A percentile compares a stretch with the other conserved stretches of the same genome.
Conservation (phyloP, 2,329 filamentous ascomycete genomes). For the Alternaria sp. region DNA sequence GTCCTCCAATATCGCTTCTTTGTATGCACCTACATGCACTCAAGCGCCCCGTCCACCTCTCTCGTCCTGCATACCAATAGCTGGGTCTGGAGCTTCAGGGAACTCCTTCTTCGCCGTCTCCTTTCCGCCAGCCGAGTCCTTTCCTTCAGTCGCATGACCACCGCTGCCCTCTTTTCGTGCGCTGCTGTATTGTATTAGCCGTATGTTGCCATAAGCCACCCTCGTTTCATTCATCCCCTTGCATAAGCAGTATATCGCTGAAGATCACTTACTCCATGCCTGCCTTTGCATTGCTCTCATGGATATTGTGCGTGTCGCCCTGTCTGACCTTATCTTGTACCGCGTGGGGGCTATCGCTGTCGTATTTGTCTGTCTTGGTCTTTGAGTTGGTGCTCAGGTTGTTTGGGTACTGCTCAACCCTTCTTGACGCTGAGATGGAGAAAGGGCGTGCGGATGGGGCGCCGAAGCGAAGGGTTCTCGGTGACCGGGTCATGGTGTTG, state of each 20-base stretch:
- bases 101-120: constrained; percentile 57
- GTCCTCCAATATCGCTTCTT: not conserved
- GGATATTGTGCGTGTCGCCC: constrained; percentile 48
- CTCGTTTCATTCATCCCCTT: not conserved
- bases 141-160: constrained; percentile 53
- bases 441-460: constrained; percentile 23
- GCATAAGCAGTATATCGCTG: not conserved
- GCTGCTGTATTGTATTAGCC: constrained; percentile 26
- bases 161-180: constrained; percentile 44
- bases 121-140: constrained; percentile 50
- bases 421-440: constrained; percentile 23
- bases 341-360: constrained; percentile 39
- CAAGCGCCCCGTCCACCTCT: constrained; percentile 56
- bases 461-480: constrained; percentile 14
- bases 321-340: constrained; percentile 41
- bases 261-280: constrained; percentile 46
- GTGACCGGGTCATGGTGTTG: constrained; percentile 20
- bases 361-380: constrained; percentile 36
- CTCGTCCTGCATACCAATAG: constrained; percentile 62
- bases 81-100: constrained; percentile 58
- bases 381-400: constrained; percentile 32
- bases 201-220: not conserved
- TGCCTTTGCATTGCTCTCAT: constrained; percentile 40
- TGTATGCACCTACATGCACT: not conserved
- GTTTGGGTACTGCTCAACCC: constrained; percentile 27